Evolutionary conservation across 1,284 basidiomycete genomes (phyloP).

Genomic region (Porphyrellus sp.): DNA sequence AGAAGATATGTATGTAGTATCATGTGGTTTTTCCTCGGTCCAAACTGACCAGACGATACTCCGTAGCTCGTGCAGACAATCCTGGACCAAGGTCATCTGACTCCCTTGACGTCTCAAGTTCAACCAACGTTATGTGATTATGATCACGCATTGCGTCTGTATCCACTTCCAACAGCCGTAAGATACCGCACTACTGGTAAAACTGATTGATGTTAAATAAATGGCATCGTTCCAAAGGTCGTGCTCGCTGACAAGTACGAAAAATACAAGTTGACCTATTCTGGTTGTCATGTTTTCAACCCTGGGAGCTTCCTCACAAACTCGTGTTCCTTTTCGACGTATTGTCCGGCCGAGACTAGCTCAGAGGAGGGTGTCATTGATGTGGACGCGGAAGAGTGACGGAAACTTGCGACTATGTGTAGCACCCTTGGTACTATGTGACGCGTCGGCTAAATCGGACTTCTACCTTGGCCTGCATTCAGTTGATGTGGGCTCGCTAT

Average conservation of each 20-base stretch:
- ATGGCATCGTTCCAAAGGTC: conserved; percentile 49
- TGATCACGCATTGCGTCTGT: conserved; percentile 89
- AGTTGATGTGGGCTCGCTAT: conserved; percentile 27
- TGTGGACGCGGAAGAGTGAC: conserved; percentile 35
- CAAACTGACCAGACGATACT: conserved; percentile 8
- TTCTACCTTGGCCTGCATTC: not conserved
- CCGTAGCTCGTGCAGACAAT: conserved; percentile 87
- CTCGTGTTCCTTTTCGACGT: conserved; percentile 83
- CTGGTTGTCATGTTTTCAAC: conserved; percentile 98
- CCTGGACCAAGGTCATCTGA: conserved; percentile 88
- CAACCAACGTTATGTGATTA: conserved; percentile 89
- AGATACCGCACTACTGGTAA: conserved; percentile 3
- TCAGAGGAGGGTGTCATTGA: conserved; percentile 65
- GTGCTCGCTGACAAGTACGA: conserved; percentile 98
- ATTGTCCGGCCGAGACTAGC: conserved; percentile 73
- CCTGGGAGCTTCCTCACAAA: conserved; percentile 86
- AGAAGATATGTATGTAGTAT: conserved; percentile 76
- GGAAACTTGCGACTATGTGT: not conserved
- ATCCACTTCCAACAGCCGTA: conserved; percentile 92
- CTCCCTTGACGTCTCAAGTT: conserved; percentile 78
- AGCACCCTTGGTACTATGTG: not conserved
- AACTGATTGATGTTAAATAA: conserved; percentile 13
- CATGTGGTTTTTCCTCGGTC: not conserved
- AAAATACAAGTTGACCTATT: conserved; percentile 94
- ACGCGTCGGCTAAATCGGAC: not conserved